A percentile compares a stretch with the other conserved stretches of the same genome.
These are phyloP conservation scores for Coemansia sp. DNA, from an alignment of 192 early-diverging fungal species.

Conservation along the genomic window DNA sequence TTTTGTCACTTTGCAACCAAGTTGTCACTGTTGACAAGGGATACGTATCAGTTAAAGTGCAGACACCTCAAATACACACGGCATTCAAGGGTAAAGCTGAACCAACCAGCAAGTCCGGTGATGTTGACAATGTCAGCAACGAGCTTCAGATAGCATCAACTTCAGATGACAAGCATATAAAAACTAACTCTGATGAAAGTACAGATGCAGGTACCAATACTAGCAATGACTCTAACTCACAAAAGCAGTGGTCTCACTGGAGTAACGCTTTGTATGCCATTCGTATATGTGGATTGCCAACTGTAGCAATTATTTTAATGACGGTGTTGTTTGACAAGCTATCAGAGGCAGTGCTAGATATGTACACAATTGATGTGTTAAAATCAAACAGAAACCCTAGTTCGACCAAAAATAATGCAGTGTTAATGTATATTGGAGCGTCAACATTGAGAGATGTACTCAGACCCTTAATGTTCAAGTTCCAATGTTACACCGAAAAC, in stretches of 20 bases:
- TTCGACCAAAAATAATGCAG: background rate
- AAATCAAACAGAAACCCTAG: background rate
- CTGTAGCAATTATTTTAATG: no score
- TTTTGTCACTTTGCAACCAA: constrained; percentile 28
- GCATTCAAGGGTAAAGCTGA: constrained; percentile 5
- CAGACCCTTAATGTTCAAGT: background rate
- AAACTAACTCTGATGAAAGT: background rate
- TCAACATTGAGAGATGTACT: background rate
- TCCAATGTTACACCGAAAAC: background rate
- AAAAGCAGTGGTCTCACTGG: no score
- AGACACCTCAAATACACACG: constrained; percentile 33
- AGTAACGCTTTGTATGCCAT: no score
- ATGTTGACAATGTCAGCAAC: background rate
- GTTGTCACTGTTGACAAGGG: constrained; percentile 17
- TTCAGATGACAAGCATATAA: background rate
- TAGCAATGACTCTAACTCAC: no score
- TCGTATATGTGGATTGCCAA: no score
- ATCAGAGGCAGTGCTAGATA: background rate
- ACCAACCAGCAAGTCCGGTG: constrained; percentile 15
- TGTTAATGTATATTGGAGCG: background rate
- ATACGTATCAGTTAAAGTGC: constrained; percentile 32
- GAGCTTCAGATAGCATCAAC: background rate
- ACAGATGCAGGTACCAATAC: no score
- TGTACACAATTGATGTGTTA: background rate
- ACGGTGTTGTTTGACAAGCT: no score